Evolutionary conservation across 2,329 filamentous ascomycete genomes (phyloP).

Genomic region (Phoma sp.): DNA sequence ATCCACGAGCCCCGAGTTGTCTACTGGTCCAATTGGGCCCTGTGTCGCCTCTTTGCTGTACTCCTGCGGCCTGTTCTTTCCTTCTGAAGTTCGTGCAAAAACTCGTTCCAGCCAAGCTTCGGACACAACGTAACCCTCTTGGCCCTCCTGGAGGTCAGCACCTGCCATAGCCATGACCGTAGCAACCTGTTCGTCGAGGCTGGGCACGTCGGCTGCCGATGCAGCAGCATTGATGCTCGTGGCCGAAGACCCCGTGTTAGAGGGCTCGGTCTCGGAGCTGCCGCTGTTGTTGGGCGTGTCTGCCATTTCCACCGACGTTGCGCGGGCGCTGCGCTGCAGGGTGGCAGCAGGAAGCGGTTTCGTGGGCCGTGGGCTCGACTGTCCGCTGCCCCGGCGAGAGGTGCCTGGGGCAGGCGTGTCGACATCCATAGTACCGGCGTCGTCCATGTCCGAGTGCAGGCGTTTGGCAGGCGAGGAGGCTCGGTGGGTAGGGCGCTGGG

Average conservation of each 20-base stretch:
- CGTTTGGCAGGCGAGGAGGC: conserved; percentile 64
- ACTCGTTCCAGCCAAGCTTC: conserved; percentile 73
- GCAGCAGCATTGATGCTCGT: too few relatives aligned
- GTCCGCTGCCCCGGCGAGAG: conserved; percentile 32
- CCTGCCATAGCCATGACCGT: conserved; percentile 70
- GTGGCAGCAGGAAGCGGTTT: conserved; percentile 33
- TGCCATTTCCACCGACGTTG: conserved; percentile 56
- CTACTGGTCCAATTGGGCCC: conserved; percentile 77
- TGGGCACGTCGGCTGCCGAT: conserved; percentile 30
- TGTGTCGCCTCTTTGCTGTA: conserved; percentile 66
- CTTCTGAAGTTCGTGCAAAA: conserved; percentile 44
- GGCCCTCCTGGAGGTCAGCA: conserved; percentile 69
- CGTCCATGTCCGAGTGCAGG: conserved; percentile 63
- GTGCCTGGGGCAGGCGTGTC: conserved; percentile 26
- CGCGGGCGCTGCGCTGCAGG: conserved; percentile 40
- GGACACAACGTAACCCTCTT: conserved; percentile 80
- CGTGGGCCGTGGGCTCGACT: conserved; percentile 35
- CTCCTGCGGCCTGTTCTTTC: conserved; percentile 54
- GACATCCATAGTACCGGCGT: conserved; percentile 47
- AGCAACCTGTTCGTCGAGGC: conserved; percentile 73
- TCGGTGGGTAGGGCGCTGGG: conserved; percentile 42
- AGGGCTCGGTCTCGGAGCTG: conserved; percentile 40
- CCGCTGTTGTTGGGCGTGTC: conserved; percentile 40
- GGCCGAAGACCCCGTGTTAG: too few relatives aligned
- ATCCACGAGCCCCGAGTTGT: conserved; percentile 78